Evolutionary conservation across 768 basidiomycete species (phyloP).

Genomic region (Exidia glandulosa): DNA sequence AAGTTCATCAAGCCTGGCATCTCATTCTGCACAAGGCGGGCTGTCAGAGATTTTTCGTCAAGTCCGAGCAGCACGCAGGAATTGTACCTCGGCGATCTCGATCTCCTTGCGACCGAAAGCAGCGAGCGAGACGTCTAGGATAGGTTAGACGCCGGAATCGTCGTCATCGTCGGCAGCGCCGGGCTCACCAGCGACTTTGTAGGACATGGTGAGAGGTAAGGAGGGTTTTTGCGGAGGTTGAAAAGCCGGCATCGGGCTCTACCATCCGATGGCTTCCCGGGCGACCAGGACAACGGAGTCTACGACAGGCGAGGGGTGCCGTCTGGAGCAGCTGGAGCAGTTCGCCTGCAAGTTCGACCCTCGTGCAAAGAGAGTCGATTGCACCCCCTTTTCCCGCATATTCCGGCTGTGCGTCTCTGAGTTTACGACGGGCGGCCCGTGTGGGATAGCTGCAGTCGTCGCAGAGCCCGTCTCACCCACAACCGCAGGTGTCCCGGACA

Average conservation of each 20-base stretch:
- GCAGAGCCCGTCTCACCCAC: not conserved
- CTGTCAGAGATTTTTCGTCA: not conserved
- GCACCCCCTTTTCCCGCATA: conserved; percentile 65
- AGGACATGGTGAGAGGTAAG: conserved; percentile 44
- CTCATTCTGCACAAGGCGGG: conserved; percentile 49
- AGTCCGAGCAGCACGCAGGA: not conserved
- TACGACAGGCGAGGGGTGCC: not conserved
- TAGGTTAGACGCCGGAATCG: conserved; percentile 7
- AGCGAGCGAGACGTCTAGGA: conserved; percentile 83
- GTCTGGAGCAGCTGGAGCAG: not conserved
- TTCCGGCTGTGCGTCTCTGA: conserved; percentile 53
- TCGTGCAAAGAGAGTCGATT: conserved; percentile 29
- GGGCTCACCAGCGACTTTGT: conserved; percentile 76
- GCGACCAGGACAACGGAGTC: not conserved
- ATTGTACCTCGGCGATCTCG: conserved; percentile 86
- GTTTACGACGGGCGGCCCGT: not conserved
- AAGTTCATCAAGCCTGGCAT: conserved; percentile 96
- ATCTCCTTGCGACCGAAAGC: conserved; percentile 99
- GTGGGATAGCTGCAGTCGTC: not conserved
- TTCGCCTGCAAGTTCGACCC: not conserved
- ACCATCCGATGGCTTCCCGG: conserved; percentile 1
- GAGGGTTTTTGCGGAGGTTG: conserved; percentile 6
- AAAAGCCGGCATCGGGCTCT: conserved; percentile 2
- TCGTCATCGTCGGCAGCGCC: not conserved
- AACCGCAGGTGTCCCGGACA: conserved; percentile 46